Evolutionary conservation across 768 basidiomycete genomes (phyloP), one percentile per base, ranked within the genome.

Genomic region (Obba rivulosa): DNA sequence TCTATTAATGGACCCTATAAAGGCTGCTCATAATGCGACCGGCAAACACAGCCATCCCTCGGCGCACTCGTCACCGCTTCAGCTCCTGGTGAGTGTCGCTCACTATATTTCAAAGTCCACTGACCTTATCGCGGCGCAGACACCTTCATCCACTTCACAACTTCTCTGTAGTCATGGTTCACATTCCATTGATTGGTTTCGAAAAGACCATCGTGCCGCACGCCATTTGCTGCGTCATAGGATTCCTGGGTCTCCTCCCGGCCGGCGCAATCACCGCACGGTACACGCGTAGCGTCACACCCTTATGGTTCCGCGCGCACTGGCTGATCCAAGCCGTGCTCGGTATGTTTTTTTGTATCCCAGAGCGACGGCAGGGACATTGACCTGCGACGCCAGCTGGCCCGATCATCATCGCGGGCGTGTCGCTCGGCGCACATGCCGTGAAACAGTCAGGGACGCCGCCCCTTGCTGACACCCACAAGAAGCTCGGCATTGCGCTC

Each of bases 231-330:
- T 74, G 71, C 53, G 60, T 73, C 0, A 64, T 69, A 10, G 81
- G 78, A 1, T 80, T 79, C 58, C 63, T 83, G 38, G 65, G 82
- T 42, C 58, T 83, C n/a, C 70, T 84, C 9, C 82, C 81, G 4
- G 49, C 78, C 34, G 81, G 82, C 11, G 71, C 69, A 9, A 65
- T 83, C 52, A 62, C 79, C 25, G 75, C 76, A 21, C 71, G 80
- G 52, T 80, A 75, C 55, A 60, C 70, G 18, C 70, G 80, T 43
- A 80, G 77, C n/a, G 73, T 71, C 53, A 75, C 68, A 20, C 63
- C 62, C 22, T 66, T 56, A 69, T 78, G 58, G 57, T 69, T 60
- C 23, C 53, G 41, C 53, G 69, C 61, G 4, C 82, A 78, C 55
- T 74, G 66, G 62, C 52, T 69, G 21, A 68, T 78, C 51, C 79